A percentile compares a stretch with the other conserved stretches of the same genome.
Conservation (phyloP, 2,329 filamentous ascomycete genomes). For the Alternaria atra region DNA sequence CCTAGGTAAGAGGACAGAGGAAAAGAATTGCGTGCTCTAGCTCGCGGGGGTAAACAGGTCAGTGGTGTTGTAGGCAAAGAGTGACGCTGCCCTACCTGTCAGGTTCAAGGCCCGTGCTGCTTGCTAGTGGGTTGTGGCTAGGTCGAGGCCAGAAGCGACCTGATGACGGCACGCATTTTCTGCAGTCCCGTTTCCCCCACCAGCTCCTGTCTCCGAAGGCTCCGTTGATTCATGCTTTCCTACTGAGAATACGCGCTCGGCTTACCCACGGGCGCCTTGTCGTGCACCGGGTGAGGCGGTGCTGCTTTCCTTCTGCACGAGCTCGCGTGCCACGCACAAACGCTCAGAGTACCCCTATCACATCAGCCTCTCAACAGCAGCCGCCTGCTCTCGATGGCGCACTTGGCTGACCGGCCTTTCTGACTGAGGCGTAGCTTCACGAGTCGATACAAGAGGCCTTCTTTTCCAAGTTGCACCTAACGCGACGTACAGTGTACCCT, state of each 20-base stretch:
- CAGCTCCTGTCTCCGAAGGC: conserved; percentile 10
- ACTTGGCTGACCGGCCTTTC: neutral
- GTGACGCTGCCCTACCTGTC: conserved; percentile 22
- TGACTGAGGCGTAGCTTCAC: neutral
- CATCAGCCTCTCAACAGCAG: conserved; percentile 6
- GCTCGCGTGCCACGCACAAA: conserved; percentile 36
- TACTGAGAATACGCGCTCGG: conserved; percentile 12
- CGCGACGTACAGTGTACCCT: neutral
- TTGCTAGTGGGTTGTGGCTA: conserved; percentile 16
- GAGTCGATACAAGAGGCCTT: neutral
- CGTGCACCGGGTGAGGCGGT: conserved; percentile 4
- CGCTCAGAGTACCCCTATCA: neutral
- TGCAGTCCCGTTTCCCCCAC: conserved; percentile 21
- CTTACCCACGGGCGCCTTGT: neutral
- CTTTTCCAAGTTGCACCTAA: neutral
- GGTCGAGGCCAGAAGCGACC: conserved; percentile 19
- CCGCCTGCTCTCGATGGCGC: conserved; percentile 1
- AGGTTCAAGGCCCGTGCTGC: conserved; percentile 14
- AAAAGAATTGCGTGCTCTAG: conserved; percentile 30
- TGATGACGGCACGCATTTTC: conserved; percentile 32
- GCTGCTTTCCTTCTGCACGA: conserved; percentile 8
- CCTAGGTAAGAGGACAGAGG: conserved; percentile 3
- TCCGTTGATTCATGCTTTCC: conserved; percentile 5
- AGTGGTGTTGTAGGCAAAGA: conserved; percentile 31
- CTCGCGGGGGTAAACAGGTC: conserved; percentile 29